Evolutionary conservation across 169 alveolate genomes (phyloP), one percentile per base, ranked within the genome.

Genomic region (Cryptosporidium ubiquitum): DNA sequence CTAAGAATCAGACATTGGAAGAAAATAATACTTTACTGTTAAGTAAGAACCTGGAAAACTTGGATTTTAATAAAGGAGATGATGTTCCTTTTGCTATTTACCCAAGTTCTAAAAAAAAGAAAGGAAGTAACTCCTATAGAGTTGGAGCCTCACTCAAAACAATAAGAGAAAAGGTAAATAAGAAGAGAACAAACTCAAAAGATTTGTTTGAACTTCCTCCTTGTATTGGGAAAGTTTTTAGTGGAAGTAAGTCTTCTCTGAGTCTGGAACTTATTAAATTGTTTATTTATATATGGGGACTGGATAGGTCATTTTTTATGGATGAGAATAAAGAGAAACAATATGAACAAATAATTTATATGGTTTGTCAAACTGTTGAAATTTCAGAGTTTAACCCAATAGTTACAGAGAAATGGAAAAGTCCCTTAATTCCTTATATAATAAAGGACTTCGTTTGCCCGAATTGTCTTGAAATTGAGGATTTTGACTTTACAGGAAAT

Each of bases 401-500:
- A 10, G 52, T 79, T 33, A 58, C 73, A 7, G 57, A 57, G 29
- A 47, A 47, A 14, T 79, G 89, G 89, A 26, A 18, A 39, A 42
- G 44, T 61, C 89, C 89, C 4, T 29, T 61, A 26, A n/a, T 58
- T 29, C 35, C 89, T 9, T 79, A 42, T 29, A 18, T 64, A n/a
- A 79, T 79, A 2, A 79, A 79, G 9, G 89, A 79, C 23, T 64
- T 79, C 61, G 9, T 12, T 18, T 79, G 89, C 33, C 89, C 89
- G 3, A 55, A 79, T 29, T 79, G 89, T 64, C 47, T 79, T 64
- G 89, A 64, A 79, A 79, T 79, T 2, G 89, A 79, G 10, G 89
- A 79, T 16, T 79, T 79, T 42, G 89, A 79, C 69, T 64, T 79
- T 42, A 79, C 69, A 23, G 89, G 79, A 26, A 79, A 64, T 33